These are phyloP conservation scores for Tylopilus sp. DNA, from an alignment of 1,284 basidiomycete genomes.

Conservation along the genomic window DNA sequence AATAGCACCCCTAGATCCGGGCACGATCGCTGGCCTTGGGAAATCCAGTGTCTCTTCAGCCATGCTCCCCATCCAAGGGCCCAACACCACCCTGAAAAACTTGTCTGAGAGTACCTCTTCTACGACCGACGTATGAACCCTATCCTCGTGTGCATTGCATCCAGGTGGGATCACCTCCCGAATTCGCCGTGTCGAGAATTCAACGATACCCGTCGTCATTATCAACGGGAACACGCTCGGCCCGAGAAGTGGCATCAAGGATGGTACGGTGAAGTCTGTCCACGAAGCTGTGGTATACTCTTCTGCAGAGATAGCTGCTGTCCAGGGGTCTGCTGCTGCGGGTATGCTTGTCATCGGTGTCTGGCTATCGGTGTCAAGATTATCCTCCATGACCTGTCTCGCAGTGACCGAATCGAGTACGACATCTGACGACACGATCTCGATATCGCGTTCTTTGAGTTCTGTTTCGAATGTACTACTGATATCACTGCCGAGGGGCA, in stretches of 20 bases:
- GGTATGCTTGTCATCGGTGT: constrained; percentile 30
- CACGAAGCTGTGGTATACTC: constrained; percentile 42
- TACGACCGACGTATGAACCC: constrained; percentile 35
- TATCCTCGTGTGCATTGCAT: constrained; percentile 37
- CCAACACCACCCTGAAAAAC: constrained; percentile 37
- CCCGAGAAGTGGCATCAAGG: constrained; percentile 54
- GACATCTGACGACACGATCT: constrained; percentile 39
- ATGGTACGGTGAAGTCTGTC: constrained; percentile 40
- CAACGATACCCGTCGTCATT: constrained; percentile 60
- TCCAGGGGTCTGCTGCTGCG: constrained; percentile 34
- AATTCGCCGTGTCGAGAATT: constrained; percentile 59
- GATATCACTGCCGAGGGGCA: constrained; percentile 2
- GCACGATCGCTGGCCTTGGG: constrained; percentile 27
- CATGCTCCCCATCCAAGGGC: constrained; percentile 38
- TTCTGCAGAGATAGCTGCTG: constrained; percentile 32
- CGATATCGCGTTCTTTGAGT: constrained; percentile 33
- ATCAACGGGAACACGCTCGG: constrained; percentile 57
- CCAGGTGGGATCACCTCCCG: constrained; percentile 45
- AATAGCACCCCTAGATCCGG: constrained; percentile 20
- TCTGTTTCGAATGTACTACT: constrained; percentile 36
- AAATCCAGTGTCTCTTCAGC: constrained; percentile 37
- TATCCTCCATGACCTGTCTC: constrained; percentile 42
- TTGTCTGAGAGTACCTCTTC: constrained; percentile 29
- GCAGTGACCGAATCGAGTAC: constrained; percentile 45
- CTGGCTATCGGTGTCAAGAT: constrained; percentile 28